These are phyloP conservation scores for Trichoderma endophyticum DNA, from an alignment of 2,329 filamentous ascomycete genomes.

Conservation along the genomic window DNA sequence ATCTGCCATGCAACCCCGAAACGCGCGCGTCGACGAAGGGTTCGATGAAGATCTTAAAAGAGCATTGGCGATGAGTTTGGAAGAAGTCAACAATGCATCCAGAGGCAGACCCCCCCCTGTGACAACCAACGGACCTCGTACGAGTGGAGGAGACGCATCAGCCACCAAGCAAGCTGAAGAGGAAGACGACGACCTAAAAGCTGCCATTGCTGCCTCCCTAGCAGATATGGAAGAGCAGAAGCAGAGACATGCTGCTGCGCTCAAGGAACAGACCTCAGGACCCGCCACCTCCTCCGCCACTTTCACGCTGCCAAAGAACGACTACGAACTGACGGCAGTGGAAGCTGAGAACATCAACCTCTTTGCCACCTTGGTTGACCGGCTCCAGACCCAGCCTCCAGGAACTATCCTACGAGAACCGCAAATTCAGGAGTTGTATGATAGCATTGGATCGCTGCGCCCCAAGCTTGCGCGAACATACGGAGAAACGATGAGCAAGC, in stretches of 20 bases:
- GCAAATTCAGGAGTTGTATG: conserved; percentile 96
- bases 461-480: conserved; percentile 94
- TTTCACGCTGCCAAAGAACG: conserved; percentile 71
- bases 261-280: conserved; percentile 73
- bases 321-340: conserved; percentile 88
- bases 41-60: conserved; percentile 95
- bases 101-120: conserved; percentile 67
- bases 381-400: conserved; percentile 89
- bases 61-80: conserved; percentile 93
- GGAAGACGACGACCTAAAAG: conserved; percentile 88
- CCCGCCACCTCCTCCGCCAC: conserved; percentile 38
- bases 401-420: conserved; percentile 96
- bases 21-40: conserved; percentile 80
- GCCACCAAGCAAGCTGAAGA: conserved; percentile 62
- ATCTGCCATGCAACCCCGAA: conserved; percentile 79
- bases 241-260: conserved; percentile 75
- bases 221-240: conserved; percentile 99
- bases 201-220: conserved; percentile 90
- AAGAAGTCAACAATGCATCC: conserved; percentile 77
- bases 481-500: conserved; percentile 99
- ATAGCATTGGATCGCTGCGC: conserved; percentile 88
- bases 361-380: conserved; percentile 89
- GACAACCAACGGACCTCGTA: conserved; percentile 37
- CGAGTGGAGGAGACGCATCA: conserved; percentile 35
- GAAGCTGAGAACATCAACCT: conserved; percentile 98